These are phyloP conservation scores for Cucumis melo DNA, from an alignment of 306 rosid species.

Conservation along the genomic window DNA sequence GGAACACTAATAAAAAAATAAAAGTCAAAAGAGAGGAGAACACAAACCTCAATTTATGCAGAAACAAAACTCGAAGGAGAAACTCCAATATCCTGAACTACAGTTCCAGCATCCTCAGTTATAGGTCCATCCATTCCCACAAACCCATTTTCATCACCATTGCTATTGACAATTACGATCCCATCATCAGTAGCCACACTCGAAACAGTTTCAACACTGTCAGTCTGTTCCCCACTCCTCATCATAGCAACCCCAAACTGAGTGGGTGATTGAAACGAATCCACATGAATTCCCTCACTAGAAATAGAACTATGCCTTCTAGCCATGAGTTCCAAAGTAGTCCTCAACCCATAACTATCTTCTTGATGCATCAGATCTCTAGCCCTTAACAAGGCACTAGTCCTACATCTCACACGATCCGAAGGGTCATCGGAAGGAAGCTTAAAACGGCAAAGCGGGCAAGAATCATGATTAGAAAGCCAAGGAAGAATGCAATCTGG, in stretches of 20 bases:
- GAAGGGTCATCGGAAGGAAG: slow-evolving; percentile 18
- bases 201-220: slow-evolving; percentile 9
- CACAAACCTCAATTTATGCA: slow-evolving; percentile 8
- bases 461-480: slow-evolving; percentile 48
- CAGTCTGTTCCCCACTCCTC: neutral
- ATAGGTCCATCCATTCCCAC: neutral
- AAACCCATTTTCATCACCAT: slow-evolving; percentile 5
- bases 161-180: neutral
- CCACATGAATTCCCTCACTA: neutral
- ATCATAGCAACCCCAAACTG: slow-evolving; percentile 6
- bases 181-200: slow-evolving; percentile 9
- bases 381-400: slow-evolving; percentile 23
- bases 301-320: slow-evolving; percentile 24
- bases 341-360: slow-evolving; percentile 40
- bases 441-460: slow-evolving; percentile 70
- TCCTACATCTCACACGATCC: neutral
- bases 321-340: slow-evolving; percentile 49
- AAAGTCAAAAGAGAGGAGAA: neutral
- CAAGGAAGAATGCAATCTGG: slow-evolving; percentile 74
- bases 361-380: slow-evolving; percentile 36
- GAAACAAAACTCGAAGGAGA: slow-evolving; percentile 5
- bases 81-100: slow-evolving; percentile 8
- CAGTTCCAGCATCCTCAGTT: slow-evolving; percentile 7
- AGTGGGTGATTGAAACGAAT: neutral
- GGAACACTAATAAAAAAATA: neutral